Base-by-base conservation (phyloP, 1,284 basidiomycete genomes). In the Ganoderma multipileum region DNA sequence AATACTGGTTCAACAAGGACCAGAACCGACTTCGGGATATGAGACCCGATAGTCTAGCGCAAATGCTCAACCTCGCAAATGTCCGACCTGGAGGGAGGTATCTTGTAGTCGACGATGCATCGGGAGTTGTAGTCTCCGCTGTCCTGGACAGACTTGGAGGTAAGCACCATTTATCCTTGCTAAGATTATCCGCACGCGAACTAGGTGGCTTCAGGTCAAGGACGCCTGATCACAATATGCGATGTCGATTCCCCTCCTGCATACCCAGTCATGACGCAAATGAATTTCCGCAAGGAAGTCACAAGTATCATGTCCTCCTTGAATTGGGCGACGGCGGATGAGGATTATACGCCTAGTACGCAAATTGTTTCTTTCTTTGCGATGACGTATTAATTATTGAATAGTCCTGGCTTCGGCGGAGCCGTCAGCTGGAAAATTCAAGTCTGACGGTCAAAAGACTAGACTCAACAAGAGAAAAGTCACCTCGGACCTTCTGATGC, bases 241-340 rank as follows among this genome's bases (percentile, higher is more conserved):
- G 95, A 98, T 73, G 89, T 92, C 41, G 97, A 99, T 76, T 95
- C 94, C 3, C 96, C 97, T 7, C 97, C 98, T 12, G 92, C 95
- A 44, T 96, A 96, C 79, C 95, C 95, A 47, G 87, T 97, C 26
- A 81, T 97, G 77, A 84, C 87, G 2, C 85, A 91, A 65, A 95
- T 98, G 93, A 98, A 98, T 79, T 95, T 97, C 76, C 85, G 89
- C 33, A 84, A 89, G 68, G 84, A 90, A 65, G 76, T 90, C 39
- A 82, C 84, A 12, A 78, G 85, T 0, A 84, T 91, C 44, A 81
- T 96, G 66, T 86, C 87, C 14, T 91, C 90, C 11, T 81, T 98
- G 36, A 97, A 97, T 77, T 99, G 97, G 97, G 93, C 94, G 42
- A 93, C 94, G n/a, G 90, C 91, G 9, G 91, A 95, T 65, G 89